These are phyloP conservation scores for Trichoderma sp. DNA, from an alignment of 2,329 filamentous ascomycete species.

Conservation along the genomic window DNA sequence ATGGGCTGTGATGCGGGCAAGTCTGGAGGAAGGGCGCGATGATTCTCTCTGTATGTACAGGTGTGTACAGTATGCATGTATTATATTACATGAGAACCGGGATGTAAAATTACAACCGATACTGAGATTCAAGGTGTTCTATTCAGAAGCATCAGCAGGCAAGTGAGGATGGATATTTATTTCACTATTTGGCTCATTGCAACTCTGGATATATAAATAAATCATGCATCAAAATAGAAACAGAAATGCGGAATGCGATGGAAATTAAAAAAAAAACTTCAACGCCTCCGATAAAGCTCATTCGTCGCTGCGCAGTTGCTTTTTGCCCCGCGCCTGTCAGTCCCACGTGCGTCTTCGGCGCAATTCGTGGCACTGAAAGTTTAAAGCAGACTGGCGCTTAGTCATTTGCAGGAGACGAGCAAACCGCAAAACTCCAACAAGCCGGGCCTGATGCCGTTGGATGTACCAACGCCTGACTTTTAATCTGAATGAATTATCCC, in stretches of 20 bases:
- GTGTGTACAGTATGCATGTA: not conserved
- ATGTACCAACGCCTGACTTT: not conserved
- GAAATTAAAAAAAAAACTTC: slow-evolving; percentile 20
- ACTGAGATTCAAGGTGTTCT: not conserved
- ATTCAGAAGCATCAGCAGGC: not conserved
- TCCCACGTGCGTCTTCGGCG: not conserved
- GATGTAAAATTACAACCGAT: not conserved
- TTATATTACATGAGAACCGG: too few relatives aligned
- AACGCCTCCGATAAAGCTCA: not conserved
- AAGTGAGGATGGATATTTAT: not conserved
- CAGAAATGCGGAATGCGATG: too few relatives aligned
- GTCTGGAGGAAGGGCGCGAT: not conserved
- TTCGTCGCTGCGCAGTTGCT: not conserved
- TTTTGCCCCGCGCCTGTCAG: not conserved
- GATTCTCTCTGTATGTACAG: too few relatives aligned
- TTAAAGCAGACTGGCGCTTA: not conserved
- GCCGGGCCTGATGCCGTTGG: not conserved
- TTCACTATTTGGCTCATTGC: not conserved
- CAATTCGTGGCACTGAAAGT: not conserved
- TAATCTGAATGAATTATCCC: accelerated
- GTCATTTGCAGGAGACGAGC: not conserved
- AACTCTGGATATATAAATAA: not conserved
- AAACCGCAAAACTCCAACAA: not conserved
- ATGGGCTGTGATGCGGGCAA: not conserved
- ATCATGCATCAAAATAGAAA: not conserved